Percentiles rank a stretch among this genome's conserved stretches.
These are phyloP conservation scores for Abelmoschus esculentus DNA, from an alignment of 345 rosid species.

Conservation along the genomic window DNA sequence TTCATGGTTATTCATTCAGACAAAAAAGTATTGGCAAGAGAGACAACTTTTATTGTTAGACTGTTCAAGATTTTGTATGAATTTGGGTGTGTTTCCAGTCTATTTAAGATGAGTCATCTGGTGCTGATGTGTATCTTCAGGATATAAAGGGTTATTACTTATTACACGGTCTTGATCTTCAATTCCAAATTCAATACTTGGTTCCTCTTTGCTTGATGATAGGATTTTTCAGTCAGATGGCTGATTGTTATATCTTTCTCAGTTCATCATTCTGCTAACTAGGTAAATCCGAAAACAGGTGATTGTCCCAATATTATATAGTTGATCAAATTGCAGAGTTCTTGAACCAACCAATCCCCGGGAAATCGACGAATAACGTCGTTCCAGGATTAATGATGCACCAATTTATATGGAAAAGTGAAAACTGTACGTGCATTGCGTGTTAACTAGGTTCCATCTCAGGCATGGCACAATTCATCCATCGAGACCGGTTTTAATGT, in stretches of 20 bases:
- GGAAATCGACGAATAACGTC: background rate
- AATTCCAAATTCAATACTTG: background rate
- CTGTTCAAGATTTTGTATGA: background rate
- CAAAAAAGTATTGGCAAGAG: background rate
- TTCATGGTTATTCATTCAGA: background rate
- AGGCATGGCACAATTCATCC: background rate
- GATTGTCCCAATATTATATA: background rate
- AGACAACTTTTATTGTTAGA: too few species aligned
- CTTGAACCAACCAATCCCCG: background rate
- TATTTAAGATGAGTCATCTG: background rate
- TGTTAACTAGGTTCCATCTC: background rate
- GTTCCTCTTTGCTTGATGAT: background rate
- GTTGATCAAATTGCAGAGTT: background rate
- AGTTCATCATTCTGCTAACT: background rate
- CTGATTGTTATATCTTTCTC: background rate
- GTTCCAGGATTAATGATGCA: background rate
- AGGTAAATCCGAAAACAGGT: background rate
- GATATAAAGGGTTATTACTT: background rate
- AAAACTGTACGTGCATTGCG: background rate
- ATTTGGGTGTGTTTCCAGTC: background rate
- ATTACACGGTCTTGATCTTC: background rate
- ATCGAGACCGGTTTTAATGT: background rate
- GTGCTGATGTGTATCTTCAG: background rate
- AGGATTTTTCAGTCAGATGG: background rate
- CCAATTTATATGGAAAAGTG: background rate